Conservation (phyloP, 176 grass and related monocot genomes). For the Elymus sibiricus region DNA sequence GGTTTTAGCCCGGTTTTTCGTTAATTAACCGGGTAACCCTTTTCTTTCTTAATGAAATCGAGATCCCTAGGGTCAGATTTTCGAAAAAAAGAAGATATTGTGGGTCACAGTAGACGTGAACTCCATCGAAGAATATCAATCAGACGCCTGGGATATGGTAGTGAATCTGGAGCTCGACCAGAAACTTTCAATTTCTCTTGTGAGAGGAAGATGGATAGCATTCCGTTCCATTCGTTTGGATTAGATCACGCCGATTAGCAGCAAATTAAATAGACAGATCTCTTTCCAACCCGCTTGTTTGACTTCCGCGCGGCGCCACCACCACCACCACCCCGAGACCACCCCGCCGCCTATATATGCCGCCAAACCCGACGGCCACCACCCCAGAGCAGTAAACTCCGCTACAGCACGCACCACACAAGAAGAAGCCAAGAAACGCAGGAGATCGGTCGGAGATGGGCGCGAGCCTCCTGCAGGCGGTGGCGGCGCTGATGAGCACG, state of each 20-base stretch:
- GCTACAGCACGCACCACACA: neutral
- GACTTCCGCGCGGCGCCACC: constrained; percentile 2
- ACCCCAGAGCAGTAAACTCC: neutral
- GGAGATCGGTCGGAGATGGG: constrained; percentile 26
- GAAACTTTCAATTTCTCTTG: neutral
- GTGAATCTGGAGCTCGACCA: neutral
- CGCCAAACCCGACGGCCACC: constrained; percentile 20
- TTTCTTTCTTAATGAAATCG: too few species aligned
- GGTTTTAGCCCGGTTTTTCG: too few species aligned
- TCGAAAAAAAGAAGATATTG: too few species aligned
- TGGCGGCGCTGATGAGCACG: constrained; percentile 45
- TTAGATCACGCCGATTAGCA: neutral
- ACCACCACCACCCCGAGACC: neutral
- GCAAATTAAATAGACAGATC: neutral
- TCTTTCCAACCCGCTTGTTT: constrained; percentile 27
- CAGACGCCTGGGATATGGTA: neutral
- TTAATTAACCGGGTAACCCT: too few species aligned
- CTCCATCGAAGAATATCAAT: neutral
- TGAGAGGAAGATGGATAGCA: neutral
- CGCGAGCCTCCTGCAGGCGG: constrained; percentile 40
- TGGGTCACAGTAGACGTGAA: neutral
- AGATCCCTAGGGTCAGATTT: too few species aligned
- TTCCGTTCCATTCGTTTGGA: neutral
- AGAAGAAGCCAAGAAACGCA: neutral
- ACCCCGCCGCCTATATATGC: neutral